Percentiles rank a stretch among this genome's conserved stretches.
Evolutionary conservation across 2,329 filamentous ascomycete species (phyloP).

Genomic region (Phyllosticta citribraziliensis): DNA sequence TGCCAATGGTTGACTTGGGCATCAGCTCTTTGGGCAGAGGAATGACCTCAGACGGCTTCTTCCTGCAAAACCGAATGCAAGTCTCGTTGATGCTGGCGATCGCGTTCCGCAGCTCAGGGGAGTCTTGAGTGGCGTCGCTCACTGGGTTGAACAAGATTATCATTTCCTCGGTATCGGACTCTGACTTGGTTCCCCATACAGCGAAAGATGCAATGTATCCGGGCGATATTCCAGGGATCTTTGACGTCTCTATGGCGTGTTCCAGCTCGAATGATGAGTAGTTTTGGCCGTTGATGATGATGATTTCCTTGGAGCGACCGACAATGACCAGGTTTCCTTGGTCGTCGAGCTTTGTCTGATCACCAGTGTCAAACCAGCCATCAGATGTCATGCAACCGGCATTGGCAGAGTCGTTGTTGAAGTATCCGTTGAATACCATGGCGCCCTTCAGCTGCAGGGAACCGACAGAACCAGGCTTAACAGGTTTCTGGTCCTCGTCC

Average conservation of each 20-base stretch:
- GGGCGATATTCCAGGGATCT: constrained; percentile 11
- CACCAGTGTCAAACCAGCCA: constrained; percentile 21
- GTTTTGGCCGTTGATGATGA: constrained; percentile 24
- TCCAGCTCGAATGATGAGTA: constrained; percentile 16
- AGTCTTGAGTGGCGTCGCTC: neutral
- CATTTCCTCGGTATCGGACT: constrained; percentile 7
- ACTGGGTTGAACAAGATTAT: constrained; percentile 7
- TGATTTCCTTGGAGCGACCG: constrained; percentile 18
- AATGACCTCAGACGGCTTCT: neutral
- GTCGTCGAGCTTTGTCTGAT: constrained; percentile 18
- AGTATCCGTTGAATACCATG: constrained; percentile 33
- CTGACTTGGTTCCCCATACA: neutral
- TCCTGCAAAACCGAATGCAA: constrained; percentile 7
- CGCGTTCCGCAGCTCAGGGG: neutral
- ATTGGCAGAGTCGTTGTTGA: constrained; percentile 22
- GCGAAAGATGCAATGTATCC: constrained; percentile 8
- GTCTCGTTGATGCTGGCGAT: constrained; percentile 3
- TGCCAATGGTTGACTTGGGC: constrained; percentile 9
- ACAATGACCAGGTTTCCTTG: constrained; percentile 15
- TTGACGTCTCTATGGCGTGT: constrained; percentile 14
- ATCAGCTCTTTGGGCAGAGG: constrained; percentile 7
- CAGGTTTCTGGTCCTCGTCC: neutral
- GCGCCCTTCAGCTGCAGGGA: constrained; percentile 16
- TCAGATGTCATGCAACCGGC: constrained; percentile 15
- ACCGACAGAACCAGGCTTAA: neutral